Conservation (phyloP, 1,284 basidiomycete species). For the Paramarasmius palmivorus region DNA sequence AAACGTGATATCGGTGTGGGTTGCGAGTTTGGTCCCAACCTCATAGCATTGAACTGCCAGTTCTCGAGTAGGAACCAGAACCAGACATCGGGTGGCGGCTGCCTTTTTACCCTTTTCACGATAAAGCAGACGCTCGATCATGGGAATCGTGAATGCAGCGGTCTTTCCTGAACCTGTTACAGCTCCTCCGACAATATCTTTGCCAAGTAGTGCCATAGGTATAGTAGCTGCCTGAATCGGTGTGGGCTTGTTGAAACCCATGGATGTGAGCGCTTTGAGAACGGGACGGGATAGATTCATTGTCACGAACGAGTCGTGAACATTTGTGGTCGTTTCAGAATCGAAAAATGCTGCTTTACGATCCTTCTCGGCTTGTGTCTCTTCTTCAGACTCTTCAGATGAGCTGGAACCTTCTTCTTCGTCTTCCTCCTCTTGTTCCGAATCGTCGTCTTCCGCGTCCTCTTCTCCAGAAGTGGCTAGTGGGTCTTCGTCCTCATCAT, state of each 20-base stretch:
- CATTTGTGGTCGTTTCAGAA: conserved; percentile 48
- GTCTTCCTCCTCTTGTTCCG: conserved; percentile 29
- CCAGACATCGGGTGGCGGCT: conserved; percentile 90
- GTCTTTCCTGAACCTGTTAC: conserved; percentile 98
- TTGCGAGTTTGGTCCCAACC: conserved; percentile 83
- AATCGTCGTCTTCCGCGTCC: conserved; percentile 40
- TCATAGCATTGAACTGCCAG: conserved; percentile 94
- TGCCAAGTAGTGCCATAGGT: conserved; percentile 89
- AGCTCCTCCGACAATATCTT: conserved; percentile 93
- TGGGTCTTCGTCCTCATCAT: conserved; percentile 40
- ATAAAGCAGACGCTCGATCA: conserved; percentile 89
- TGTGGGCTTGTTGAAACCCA: conserved; percentile 86
- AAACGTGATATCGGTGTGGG: conserved; percentile 87
- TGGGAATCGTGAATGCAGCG: conserved; percentile 93
- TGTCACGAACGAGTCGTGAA: conserved; percentile 72
- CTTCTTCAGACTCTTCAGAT: conserved; percentile 58
- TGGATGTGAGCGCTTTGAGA: conserved; percentile 80
- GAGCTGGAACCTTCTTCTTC: conserved; percentile 39
- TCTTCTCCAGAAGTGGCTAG: conserved; percentile 24
- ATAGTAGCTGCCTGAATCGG: conserved; percentile 95
- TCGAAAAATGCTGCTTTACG: conserved; percentile 88
- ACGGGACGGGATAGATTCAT: conserved; percentile 92
- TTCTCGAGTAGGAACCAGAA: conserved; percentile 93
- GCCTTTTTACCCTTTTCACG: conserved; percentile 84
- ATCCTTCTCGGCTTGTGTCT: conserved; percentile 72